Evolutionary conservation across 495 filamentous ascomycete species (phyloP), one percentile per base, ranked within the genome.

Genomic region (Viridothelium virens): DNA sequence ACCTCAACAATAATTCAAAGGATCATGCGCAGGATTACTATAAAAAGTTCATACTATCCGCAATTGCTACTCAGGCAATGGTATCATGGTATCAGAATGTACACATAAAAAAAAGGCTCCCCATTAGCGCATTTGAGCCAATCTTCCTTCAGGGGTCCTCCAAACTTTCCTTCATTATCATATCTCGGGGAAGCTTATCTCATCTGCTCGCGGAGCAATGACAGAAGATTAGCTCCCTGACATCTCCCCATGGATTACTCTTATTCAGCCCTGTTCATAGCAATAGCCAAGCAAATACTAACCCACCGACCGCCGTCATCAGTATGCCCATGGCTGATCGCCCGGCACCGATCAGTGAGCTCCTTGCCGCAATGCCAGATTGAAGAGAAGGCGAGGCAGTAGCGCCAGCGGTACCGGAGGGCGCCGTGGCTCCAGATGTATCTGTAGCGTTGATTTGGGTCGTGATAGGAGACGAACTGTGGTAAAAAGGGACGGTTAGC

Each of bases 381-480:
- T 59, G 53, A 10, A 59, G 5, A 6, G 53, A 33, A 7, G 53
- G 25, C 7, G 53, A 36, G 14, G 53, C 31, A 18, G 53, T 59
- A 14, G 53, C 10, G 14, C 25, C 53, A 9, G 53, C 31, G 36
- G 53, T 4, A 34, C 53, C 31, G 31, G 53, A 59, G 6, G 31
- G 53, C 10, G 53, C 36, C n/a, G 53, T 4, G 5, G 53, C 53
- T 18, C 53, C 31, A 36, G 53, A 3, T 18, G 53, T 59, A 14
- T 10, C 31, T 18, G 53, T 59, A 14, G 18, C 31, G 31, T 36
- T 59, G 53, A 59, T 18, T 59, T 59, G 18, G 10, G 53, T 59
- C 25, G 53, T 36, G 5, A 59, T 36, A 9, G 53, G 53, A 36
- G 53, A 59, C 36, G 53, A 59, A 59, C 53, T 59, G 31, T 53